Evolutionary conservation across 352 stramenopile species (phyloP), one percentile per base, ranked within the genome.

Genomic region (Saprolegnia diclina): DNA sequence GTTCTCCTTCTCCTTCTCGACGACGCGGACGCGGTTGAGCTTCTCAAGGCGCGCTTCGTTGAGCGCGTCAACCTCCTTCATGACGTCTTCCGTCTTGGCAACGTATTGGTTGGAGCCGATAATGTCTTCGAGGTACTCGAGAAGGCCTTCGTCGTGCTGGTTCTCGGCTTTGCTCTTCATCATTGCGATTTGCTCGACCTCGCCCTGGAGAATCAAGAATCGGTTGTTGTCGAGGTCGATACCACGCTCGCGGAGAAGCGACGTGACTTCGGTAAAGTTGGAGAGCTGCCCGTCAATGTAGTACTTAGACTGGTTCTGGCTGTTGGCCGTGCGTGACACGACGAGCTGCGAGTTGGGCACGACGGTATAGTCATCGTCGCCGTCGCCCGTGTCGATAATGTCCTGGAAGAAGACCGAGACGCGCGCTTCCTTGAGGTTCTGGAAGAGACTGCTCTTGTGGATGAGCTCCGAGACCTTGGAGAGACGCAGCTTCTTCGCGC

Each of bases 91-190:
- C 0, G 97, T 99, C 16, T 89, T 85, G 56, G 97, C 93, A 0
- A 99, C 92, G 72, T 97, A 99, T 57, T 98, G 95, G 73, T 99
- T 99, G 18, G 84, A 98, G 67, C 97, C 97, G 71, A 99, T 99
- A 50, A 99, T 99, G 73, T 99, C 97, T 75, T 99, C 97, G 9
- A 99, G 76, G 76, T 99, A 99, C 78, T 99, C 97, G 13, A 99
- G 82, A 29, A 99, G 79, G 21, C 97, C 97, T 61, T 99, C 97
- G 71, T 99, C 97, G 65, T 97, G 90, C 59, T 92, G 81, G 32
- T 64, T 89, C 59, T 67, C 48, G 22, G 42, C 54, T 77, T 99
- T 99, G 77, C 96, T 98, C 69, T 98, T 98, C 97, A 99, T 99
- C 91, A 99, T 99, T 38, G 94, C 95, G 71, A 99, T 99, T 87